These are phyloP conservation scores for Maudiozyma saulgeensis DNA, from an alignment of 805 yeast genomes.

Conservation along the genomic window DNA sequence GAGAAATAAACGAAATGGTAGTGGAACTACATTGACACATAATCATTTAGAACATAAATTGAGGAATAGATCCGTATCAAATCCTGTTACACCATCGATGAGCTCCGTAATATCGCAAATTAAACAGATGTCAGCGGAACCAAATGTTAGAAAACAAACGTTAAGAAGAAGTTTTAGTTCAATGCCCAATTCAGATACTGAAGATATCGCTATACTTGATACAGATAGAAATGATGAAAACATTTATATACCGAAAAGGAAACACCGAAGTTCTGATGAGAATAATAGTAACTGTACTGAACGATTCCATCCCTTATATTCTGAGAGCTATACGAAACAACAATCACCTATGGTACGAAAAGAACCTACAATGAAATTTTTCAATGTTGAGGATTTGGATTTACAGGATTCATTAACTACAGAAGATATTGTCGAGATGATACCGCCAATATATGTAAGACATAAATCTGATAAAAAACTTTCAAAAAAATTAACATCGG, in stretches of 20 bases:
- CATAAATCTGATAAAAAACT: not conserved
- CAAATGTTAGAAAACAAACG: not conserved
- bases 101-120: slow-evolving; percentile 21
- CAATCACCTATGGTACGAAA: too few relatives aligned
- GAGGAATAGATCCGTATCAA: not conserved
- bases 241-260: not conserved
- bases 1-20: not conserved
- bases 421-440: slow-evolving; percentile 13
- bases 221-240: not conserved
- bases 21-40: too few relatives aligned
- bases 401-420: slow-evolving; percentile 10
- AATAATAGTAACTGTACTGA: not conserved
- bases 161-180: not conserved
- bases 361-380: slow-evolving; percentile 6
- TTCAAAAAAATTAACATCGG: not conserved
- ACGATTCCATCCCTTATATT: not conserved
- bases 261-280: not conserved
- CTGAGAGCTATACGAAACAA: not conserved
- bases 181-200: not conserved
- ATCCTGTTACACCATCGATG: slow-evolving; percentile 18
- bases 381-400: slow-evolving; percentile 21
- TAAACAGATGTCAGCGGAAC: not conserved
- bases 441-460: slow-evolving; percentile 17
- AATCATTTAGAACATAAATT: not conserved
- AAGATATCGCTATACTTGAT: too few relatives aligned